Evolutionary conservation across 768 basidiomycete species (phyloP), one percentile per base, ranked within the genome.

Genomic region (Polyporus arcularius): DNA sequence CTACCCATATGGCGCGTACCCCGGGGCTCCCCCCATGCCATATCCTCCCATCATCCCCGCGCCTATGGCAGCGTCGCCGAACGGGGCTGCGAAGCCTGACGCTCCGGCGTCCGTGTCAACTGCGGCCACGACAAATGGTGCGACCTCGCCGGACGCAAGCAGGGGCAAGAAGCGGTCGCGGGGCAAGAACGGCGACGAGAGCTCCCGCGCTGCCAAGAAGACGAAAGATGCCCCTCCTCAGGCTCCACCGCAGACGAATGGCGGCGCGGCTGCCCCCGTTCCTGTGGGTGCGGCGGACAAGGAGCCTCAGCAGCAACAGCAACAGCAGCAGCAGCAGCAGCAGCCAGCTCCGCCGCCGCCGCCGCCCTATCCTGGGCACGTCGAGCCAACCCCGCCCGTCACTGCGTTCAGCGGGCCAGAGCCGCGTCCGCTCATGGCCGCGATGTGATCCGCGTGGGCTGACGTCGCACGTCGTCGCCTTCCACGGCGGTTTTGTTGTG

Each of bases 201-300:
- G 66, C 42, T 67, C 68, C 14, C 48, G 70, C 7, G 75, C 73
- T 54, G 21, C 61, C 31, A 77, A 75, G 68, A 78, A 76, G 63
- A 52, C 57, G 10, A 78, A 77, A 66, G 61, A 67, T 32, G 38
- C 16, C 15, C 59, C 47, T 39, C 30, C 56, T 9, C 56, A 57
- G 50, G 62, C 35, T 6, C 6, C 53, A 30, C 54, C 45, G 8
- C 57, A 56, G 30, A 32, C 57, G 39, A 52, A 30, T 49, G 50
- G 59, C 47, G 60, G 39, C 46, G 61, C 49, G 12, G 14, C 18
- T 48, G 46, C 21, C 28, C 46, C 46, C 46, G 21, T 10, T 48
- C 18, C 46, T 21, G 21, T 30, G 9, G 46, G 46, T 26, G 39
- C 43, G 40, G 30, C 48, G 26, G 63, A 26, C 47, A 60, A 61